Percentiles rank a stretch among this genome's conserved stretches.
Evolutionary conservation across 768 basidiomycete species (phyloP).

Genomic region (Boletellus emodensis): DNA sequence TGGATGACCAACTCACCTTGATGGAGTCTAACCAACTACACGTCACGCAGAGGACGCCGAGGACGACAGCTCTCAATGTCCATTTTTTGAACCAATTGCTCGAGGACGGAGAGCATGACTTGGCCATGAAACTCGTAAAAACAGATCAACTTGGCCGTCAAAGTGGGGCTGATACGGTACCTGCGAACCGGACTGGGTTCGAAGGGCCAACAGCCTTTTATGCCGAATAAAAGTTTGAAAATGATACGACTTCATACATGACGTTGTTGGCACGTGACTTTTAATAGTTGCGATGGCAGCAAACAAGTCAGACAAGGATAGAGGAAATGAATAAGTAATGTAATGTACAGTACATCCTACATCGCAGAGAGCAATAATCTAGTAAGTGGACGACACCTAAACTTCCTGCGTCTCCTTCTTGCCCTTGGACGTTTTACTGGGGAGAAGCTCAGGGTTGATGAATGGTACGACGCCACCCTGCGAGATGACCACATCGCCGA

Average conservation of each 20-base stretch:
- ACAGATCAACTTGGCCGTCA: background rate
- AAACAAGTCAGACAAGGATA: background rate
- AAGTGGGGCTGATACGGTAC: background rate
- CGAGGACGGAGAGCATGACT: slow-evolving; percentile 4
- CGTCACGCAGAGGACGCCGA: slow-evolving; percentile 30
- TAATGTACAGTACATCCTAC: slow-evolving; percentile 32
- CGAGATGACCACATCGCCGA: slow-evolving; percentile 52
- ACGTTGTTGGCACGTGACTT: background rate
- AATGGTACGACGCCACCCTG: slow-evolving; percentile 57
- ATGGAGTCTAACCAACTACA: slow-evolving; percentile 57
- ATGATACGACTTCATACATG: background rate
- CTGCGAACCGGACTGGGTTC: background rate
- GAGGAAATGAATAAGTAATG: slow-evolving; percentile 27
- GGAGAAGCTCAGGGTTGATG: slow-evolving; percentile 51
- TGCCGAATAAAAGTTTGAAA: background rate
- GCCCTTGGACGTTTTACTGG: slow-evolving; percentile 49
- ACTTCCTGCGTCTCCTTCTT: slow-evolving; percentile 51
- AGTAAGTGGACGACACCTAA: slow-evolving; percentile 17
- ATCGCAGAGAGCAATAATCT: slow-evolving; percentile 17
- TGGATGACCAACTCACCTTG: slow-evolving; percentile 42
- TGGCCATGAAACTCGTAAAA: slow-evolving; percentile 16
- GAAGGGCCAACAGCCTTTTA: background rate
- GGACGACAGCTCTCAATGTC: slow-evolving; percentile 25
- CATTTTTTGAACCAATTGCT: slow-evolving; percentile 28
- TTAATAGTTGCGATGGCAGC: too few relatives aligned